Evolutionary conservation across 2,329 filamentous ascomycete genomes (phyloP).

Genomic region (Apiospora sp.): DNA sequence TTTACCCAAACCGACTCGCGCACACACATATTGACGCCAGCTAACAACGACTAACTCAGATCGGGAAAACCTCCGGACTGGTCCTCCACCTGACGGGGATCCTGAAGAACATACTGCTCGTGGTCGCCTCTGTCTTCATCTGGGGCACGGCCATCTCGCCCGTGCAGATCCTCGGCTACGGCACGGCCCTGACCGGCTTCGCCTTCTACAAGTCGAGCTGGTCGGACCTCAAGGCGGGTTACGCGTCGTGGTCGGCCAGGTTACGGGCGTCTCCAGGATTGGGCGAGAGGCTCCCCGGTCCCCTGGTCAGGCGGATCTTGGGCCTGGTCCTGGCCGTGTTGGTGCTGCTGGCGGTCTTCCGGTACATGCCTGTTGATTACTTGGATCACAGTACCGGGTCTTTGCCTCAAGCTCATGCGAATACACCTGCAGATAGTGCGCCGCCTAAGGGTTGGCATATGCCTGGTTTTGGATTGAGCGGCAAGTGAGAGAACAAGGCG

Average conservation of each 20-base stretch:
- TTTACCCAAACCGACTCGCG: too few relatives aligned
- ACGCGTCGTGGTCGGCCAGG: background rate
- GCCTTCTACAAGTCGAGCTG: slow-evolving; percentile 55
- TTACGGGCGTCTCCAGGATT: background rate
- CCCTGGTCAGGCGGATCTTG: background rate
- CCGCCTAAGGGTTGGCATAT: background rate
- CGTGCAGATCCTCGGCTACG: slow-evolving; percentile 81
- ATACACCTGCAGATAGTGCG: background rate
- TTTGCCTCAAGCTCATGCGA: background rate
- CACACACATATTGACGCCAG: too few relatives aligned
- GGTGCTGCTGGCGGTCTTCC: background rate
- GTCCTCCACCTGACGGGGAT: slow-evolving; percentile 88
- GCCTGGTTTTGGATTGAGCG: background rate
- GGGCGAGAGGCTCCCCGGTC: background rate
- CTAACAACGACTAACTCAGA: slow-evolving; percentile 56
- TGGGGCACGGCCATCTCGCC: slow-evolving; percentile 76
- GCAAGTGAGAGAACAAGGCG: background rate
- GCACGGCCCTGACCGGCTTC: slow-evolving; percentile 66
- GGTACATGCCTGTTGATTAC: background rate
- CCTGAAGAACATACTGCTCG: slow-evolving; percentile 86
- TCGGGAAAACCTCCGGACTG: slow-evolving; percentile 86
- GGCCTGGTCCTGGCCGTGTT: background rate
- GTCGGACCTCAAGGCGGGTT: slow-evolving; percentile 27
- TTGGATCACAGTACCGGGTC: background rate
- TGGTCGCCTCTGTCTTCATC: slow-evolving; percentile 77